Percentiles rank a stretch among this genome's conserved stretches.
Conservation (phyloP, 768 basidiomycete genomes). For the Lactarius quietus region DNA sequence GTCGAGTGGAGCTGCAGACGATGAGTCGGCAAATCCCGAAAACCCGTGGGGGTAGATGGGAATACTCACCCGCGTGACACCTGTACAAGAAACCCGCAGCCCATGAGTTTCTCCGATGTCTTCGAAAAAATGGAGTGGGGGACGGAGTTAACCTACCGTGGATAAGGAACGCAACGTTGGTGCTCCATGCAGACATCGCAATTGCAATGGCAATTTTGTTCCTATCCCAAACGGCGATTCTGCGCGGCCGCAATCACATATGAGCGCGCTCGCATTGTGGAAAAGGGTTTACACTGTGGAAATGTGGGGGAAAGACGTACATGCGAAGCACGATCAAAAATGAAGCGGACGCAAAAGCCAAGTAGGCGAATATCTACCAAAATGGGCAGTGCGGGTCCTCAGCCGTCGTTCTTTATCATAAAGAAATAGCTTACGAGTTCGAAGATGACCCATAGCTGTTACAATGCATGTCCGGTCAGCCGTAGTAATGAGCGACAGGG, state of each 20-base stretch:
- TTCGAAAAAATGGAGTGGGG: too few relatives aligned
- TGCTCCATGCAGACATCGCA: background rate
- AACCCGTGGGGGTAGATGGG: background rate
- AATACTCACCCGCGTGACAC: background rate
- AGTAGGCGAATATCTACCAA: background rate
- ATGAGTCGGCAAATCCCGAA: too few relatives aligned
- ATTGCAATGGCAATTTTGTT: background rate
- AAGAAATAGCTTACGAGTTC: background rate
- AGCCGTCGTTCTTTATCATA: background rate
- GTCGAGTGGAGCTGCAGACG: background rate
- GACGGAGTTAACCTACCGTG: background rate
- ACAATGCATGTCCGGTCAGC: background rate
- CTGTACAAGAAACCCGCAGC: background rate
- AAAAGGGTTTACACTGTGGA: background rate
- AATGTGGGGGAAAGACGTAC: background rate
- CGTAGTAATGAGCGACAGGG: background rate
- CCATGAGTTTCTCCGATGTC: background rate
- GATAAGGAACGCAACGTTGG: constrained; percentile 6
- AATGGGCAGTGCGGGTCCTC: background rate
- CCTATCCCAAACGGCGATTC: constrained; percentile 12
- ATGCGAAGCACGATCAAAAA: constrained; percentile 13
- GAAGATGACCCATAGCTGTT: background rate
- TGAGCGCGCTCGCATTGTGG: too few relatives aligned
- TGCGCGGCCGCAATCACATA: background rate
- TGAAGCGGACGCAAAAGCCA: background rate